Percentiles rank a stretch among this genome's conserved stretches.
These are phyloP conservation scores for Ustilago nuda DNA, from an alignment of 1,284 basidiomycete species.

Conservation along the genomic window DNA sequence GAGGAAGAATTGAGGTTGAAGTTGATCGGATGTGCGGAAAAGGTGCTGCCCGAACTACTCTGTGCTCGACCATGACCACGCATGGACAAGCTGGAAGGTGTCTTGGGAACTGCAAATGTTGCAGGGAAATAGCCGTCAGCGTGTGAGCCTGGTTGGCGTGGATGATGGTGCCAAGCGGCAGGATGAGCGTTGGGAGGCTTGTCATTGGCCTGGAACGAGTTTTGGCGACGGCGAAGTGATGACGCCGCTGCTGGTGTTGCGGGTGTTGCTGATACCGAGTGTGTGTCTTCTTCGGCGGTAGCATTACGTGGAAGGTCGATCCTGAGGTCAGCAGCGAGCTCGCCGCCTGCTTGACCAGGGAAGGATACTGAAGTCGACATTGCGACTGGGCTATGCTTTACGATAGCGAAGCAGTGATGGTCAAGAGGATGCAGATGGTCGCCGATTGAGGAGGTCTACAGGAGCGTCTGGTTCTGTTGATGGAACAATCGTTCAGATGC, in stretches of 20 bases:
- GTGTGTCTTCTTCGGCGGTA: constrained; percentile 15
- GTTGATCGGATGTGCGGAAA: constrained; percentile 28
- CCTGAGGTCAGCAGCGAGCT: constrained; percentile 32
- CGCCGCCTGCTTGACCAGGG: constrained; percentile 24
- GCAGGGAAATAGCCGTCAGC: constrained; percentile 58
- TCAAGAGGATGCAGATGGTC: not conserved
- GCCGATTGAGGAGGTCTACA: not conserved
- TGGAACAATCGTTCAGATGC: not conserved
- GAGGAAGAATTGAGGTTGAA: constrained; percentile 24
- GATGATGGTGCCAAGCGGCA: constrained; percentile 49
- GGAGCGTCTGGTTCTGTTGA: not conserved
- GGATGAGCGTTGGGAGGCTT: constrained; percentile 26
- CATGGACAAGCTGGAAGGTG: constrained; percentile 39
- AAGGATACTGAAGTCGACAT: constrained; percentile 48
- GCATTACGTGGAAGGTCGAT: constrained; percentile 44
- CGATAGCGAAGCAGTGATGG: not conserved
- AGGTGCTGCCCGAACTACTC: constrained; percentile 26
- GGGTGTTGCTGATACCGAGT: constrained; percentile 6
- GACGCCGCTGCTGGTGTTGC: constrained; percentile 9
- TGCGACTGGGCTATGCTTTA: not conserved
- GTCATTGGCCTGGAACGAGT: constrained; percentile 31
- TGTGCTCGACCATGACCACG: constrained; percentile 36
- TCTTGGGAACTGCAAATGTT: constrained; percentile 30
- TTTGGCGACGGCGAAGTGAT: constrained; percentile 24
- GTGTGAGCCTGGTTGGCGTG: constrained; percentile 51